Evolutionary conservation across 2,329 filamentous ascomycete species (phyloP), one percentile per base, ranked within the genome.

Genomic region (Ceratocystis harringtonii): DNA sequence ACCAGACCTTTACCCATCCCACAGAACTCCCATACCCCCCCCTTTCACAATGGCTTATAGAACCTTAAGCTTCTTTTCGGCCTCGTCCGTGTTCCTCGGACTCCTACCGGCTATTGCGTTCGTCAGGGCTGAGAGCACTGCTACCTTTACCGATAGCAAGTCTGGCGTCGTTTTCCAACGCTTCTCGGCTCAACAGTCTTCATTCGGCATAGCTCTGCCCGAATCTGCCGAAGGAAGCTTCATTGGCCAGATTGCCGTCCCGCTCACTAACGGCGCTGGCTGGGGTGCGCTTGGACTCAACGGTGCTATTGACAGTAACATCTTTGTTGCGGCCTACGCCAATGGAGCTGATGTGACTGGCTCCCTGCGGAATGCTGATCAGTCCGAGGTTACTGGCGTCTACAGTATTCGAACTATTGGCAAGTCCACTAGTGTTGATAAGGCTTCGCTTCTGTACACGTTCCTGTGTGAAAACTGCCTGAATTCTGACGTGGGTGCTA

Each of bases 201-300:
- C 68, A 7, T 75, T 79, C 61, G 78, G 74, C 66, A 73, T 80
- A 60, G 77, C 78, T 5, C 72, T 80, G 1, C 77, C 77, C 2
- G 41, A 61, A 36, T 72, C 71, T 8, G 72, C 75, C 0, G 68
- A 73, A 68, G 12, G 75, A 69, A 57, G 69, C n/a, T 78, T 79
- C 71, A 79, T 80, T 61, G 78, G 76, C 6, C 78, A 80, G 67
- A 73, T 81, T 12, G 73, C 76, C 19, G 76, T 77, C 65, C 76
- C 75, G 0, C 71, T 75, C 1, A 69, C 68, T 10, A 73, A 74
- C 58, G 75, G 76, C 2, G 73, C 72, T 2, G 78, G 78, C 25
- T 80, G 76, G 76, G 76, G 76, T 55, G 76, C 76, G n/a, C 74
- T 77, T 52, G 75, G 73, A n/a, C 69, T 80, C 17, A 76, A 75